These are phyloP conservation scores for Pleomassaria siparia DNA, from an alignment of 2,329 filamentous ascomycete species.

Conservation along the genomic window DNA sequence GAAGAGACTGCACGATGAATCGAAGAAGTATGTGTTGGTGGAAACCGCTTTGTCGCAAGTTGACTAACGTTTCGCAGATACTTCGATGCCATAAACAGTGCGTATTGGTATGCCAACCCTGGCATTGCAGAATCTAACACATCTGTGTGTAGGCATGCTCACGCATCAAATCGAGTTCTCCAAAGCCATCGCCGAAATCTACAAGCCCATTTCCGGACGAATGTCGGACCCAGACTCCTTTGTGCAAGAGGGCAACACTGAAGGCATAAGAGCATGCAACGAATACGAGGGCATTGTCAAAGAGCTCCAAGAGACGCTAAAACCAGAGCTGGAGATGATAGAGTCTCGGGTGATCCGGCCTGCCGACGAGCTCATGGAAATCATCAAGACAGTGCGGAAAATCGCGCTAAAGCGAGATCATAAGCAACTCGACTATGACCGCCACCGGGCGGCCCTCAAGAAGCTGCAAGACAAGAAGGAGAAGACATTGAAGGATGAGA, in stretches of 20 bases:
- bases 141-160: constrained; percentile 69
- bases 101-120: constrained; percentile 13
- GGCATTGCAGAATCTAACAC: constrained; percentile 16
- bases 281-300: constrained; percentile 92
- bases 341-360: constrained; percentile 87
- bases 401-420: constrained; percentile 86
- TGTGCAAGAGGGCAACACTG: constrained; percentile 80
- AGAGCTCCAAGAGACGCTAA: constrained; percentile 83
- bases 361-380: constrained; percentile 87
- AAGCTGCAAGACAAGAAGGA: constrained; percentile 98
- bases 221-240: constrained; percentile 89
- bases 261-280: constrained; percentile 92
- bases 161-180: constrained; percentile 98
- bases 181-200: constrained; percentile 91
- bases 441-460: constrained; percentile 79
- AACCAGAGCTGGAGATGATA: constrained; percentile 97
- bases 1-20: constrained; percentile 95
- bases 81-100: constrained; percentile 92
- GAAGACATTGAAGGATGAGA: constrained; percentile 93
- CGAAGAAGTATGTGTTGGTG: constrained; percentile 66
- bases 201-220: constrained; percentile 96
- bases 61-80: constrained; percentile 56
- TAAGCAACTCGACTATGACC: constrained; percentile 96
- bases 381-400: constrained; percentile 95
- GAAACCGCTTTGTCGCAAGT: neutral